phyloP scores from a whole-genome alignment of 306 rosid species.

The Malus asiatica region DNA sequence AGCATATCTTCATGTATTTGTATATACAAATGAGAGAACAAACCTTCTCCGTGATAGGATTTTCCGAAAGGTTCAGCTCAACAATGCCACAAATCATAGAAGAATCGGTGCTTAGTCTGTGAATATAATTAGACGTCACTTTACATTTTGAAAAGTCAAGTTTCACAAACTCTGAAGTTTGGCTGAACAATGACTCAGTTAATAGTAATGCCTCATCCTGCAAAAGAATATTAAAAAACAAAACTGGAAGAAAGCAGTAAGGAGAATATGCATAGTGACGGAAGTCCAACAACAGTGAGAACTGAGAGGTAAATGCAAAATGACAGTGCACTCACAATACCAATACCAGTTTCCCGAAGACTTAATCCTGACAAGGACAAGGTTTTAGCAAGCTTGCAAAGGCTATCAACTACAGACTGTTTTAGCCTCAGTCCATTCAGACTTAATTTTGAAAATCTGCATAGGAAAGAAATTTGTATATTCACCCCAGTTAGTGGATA shows the following conservation, averaged over 20 bases:
- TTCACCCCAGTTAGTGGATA: too few relatives aligned
- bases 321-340: slow-evolving; percentile 58
- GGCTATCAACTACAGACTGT: slow-evolving; percentile 66
- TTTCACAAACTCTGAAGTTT: slow-evolving; percentile 53
- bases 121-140: slow-evolving; percentile 43
- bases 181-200: slow-evolving; percentile 48
- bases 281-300: background rate
- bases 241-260: slow-evolving; percentile 6
- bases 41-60: slow-evolving; percentile 67
- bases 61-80: slow-evolving; percentile 80
- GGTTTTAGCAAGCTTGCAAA: slow-evolving; percentile 56
- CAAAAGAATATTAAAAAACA: slow-evolving; percentile 21
- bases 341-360: slow-evolving; percentile 73
- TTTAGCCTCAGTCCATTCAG: slow-evolving; percentile 74
- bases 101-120: slow-evolving; percentile 24
- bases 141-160: slow-evolving; percentile 76
- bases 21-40: slow-evolving; percentile 11
- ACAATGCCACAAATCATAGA: slow-evolving; percentile 40
- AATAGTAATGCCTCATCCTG: slow-evolving; percentile 65
- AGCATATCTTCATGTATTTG: background rate
- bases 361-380: slow-evolving; percentile 53
- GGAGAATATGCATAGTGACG: slow-evolving; percentile 7
- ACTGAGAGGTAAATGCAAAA: background rate
- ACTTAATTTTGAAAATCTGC: slow-evolving; percentile 54
- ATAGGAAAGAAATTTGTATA: too few relatives aligned